A percentile compares a stretch with the other conserved stretches of the same genome.
Evolutionary conservation across 2,329 filamentous ascomycete genomes (phyloP).

Genomic region (Colletotrichum kahawae): DNA sequence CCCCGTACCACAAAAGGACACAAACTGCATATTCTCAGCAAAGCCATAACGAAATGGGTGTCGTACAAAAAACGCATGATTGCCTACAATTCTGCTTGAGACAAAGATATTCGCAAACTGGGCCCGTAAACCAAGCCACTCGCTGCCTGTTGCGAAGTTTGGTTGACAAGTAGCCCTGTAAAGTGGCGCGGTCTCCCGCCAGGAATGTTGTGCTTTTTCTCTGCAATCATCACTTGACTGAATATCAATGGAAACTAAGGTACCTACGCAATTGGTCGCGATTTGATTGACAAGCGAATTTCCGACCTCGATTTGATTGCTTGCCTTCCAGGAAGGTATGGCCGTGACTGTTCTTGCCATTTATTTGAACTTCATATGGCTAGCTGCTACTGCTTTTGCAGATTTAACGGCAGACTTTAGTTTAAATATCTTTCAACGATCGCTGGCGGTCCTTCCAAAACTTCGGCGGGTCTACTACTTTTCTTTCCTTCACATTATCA

Average conservation of each 20-base stretch:
- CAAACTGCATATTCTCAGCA: neutral
- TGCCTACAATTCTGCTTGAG: neutral
- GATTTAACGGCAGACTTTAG: fast-evolving
- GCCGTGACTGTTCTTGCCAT: neutral
- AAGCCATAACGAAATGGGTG: neutral
- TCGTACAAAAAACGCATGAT: neutral
- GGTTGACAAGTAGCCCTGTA: neutral
- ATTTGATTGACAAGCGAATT: neutral
- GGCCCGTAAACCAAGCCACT: neutral
- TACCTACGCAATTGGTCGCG: too few species aligned
- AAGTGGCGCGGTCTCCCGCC: neutral
- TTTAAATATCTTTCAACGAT: neutral
- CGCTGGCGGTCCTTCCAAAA: neutral
- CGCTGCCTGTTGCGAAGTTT: neutral
- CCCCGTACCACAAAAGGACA: neutral
- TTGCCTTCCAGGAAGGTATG: neutral
- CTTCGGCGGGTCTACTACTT: neutral
- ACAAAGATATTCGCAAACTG: neutral
- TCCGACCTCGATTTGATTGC: neutral
- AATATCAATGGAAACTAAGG: too few species aligned
- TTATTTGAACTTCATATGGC: neutral
- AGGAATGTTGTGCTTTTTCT: neutral
- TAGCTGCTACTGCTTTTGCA: neutral
- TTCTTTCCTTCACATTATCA: neutral
- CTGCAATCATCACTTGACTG: neutral